A percentile compares a stretch with the other conserved stretches of the same genome.
These are phyloP conservation scores for Xylaria sp. DNA, from an alignment of 495 filamentous ascomycete genomes.

Conservation along the genomic window DNA sequence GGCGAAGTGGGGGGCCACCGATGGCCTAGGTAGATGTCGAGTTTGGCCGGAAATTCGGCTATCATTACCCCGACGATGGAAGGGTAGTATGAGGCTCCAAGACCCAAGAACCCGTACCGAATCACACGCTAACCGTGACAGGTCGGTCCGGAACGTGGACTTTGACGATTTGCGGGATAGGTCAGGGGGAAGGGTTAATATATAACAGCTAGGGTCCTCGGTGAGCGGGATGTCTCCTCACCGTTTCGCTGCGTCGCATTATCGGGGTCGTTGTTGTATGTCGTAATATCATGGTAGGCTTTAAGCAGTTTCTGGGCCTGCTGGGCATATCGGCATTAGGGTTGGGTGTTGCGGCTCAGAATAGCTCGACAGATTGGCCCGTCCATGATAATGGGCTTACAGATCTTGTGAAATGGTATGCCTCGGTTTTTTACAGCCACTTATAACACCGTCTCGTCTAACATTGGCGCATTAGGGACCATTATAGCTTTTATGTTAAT, in stretches of 20 bases:
- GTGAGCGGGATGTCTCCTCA: neutral
- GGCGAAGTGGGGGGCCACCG: neutral
- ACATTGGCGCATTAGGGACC: constrained; percentile 49
- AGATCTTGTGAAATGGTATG: constrained; percentile 55
- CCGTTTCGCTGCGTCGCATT: neutral
- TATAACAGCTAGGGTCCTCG: neutral
- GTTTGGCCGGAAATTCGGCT: constrained; percentile 6
- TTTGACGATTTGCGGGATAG: neutral
- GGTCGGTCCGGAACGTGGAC: neutral
- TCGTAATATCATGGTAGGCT: neutral
- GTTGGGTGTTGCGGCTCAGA: neutral
- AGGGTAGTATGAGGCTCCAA: neutral
- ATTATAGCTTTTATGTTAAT: constrained; percentile 64
- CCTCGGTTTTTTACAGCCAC: neutral
- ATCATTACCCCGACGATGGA: neutral
- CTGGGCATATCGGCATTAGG: neutral
- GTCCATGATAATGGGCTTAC: constrained; percentile 59
- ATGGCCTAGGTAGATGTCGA: neutral
- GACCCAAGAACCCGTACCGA: neutral
- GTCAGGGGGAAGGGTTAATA: neutral
- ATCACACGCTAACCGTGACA: neutral
- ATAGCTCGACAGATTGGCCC: constrained; percentile 45
- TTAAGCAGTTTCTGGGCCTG: neutral
- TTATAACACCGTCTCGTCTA: neutral
- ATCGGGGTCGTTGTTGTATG: neutral